Conservation (phyloP, 352 stramenopile genomes). For the Globisporangium irregulare region DNA sequence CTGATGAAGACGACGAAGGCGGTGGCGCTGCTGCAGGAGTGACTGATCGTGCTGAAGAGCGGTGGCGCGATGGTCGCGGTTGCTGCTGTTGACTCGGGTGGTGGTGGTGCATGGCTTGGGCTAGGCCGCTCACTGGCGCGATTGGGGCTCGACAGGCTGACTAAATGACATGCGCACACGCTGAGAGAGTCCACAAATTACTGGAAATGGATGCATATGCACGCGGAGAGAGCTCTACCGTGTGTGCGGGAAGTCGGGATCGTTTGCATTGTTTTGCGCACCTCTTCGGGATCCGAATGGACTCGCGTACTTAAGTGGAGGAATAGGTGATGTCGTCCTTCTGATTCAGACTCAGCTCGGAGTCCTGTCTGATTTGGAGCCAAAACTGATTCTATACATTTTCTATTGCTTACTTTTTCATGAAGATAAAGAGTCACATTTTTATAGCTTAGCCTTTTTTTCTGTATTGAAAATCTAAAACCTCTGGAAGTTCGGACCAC, state of each 20-base stretch:
- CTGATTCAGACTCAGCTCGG: not conserved
- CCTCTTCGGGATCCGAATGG: not conserved
- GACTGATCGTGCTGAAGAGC: not conserved
- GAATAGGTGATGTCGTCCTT: not conserved
- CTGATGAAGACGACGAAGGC: not conserved
- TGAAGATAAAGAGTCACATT: no score
- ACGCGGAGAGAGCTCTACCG: not conserved
- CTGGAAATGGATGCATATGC: not conserved
- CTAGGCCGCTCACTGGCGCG: not conserved
- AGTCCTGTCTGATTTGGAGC: not conserved
- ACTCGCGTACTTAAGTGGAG: not conserved
- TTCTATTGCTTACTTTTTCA: not conserved
- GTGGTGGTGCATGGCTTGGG: not conserved
- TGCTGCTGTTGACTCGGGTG: not conserved
- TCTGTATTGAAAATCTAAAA: no score
- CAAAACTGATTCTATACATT: not conserved
- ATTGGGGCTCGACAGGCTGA: not conserved
- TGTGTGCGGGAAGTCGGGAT: not conserved
- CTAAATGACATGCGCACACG: not conserved
- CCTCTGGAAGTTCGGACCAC: no score
- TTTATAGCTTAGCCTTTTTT: no score
- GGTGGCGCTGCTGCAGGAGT: not conserved
- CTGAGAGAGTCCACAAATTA: not conserved
- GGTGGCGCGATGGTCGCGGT: not conserved
- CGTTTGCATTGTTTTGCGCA: not conserved